Conservation (phyloP, 192 early-diverging fungal genomes). For the Glomus cerebriforme region DNA sequence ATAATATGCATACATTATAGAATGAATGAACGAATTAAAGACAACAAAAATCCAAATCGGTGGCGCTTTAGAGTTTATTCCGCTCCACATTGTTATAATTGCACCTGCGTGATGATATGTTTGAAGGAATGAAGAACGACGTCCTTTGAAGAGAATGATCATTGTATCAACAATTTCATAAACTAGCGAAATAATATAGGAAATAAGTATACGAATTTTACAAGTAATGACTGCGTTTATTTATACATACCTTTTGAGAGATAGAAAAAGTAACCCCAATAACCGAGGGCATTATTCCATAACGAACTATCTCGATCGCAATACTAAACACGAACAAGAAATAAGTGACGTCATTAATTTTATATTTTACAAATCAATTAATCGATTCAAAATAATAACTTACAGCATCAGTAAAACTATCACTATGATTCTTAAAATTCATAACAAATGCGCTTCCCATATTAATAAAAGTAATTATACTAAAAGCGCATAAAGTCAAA, state of each 20-base stretch:
- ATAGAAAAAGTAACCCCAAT: slow-evolving; percentile 87
- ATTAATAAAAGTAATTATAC: slow-evolving; percentile 66
- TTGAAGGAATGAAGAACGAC: slow-evolving; percentile 75
- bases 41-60: slow-evolving; percentile 83
- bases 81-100: slow-evolving; percentile 79
- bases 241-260: slow-evolving; percentile 64
- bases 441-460: slow-evolving; percentile 59
- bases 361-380: not conserved
- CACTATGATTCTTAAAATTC: slow-evolving; percentile 45
- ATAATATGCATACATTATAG: slow-evolving; percentile 88
- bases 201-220: not conserved
- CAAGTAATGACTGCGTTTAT: not conserved
- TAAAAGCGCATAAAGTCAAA: slow-evolving; percentile 68
- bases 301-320: slow-evolving; percentile 66
- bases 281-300: slow-evolving; percentile 73
- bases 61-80: slow-evolving; percentile 67
- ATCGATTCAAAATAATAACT: slow-evolving; percentile 44
- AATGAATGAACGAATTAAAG: slow-evolving; percentile 87
- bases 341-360: not conserved
- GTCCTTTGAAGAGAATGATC: slow-evolving; percentile 81
- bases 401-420: slow-evolving; percentile 60
- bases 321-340: slow-evolving; percentile 42
- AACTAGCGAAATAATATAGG: slow-evolving; percentile 33
- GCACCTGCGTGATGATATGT: slow-evolving; percentile 87
- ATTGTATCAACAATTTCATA: slow-evolving; percentile 89